Evolutionary conservation across 2,329 filamentous ascomycete species (phyloP), one percentile per base, ranked within the genome.

Genomic region (Exophiala mesophila): DNA sequence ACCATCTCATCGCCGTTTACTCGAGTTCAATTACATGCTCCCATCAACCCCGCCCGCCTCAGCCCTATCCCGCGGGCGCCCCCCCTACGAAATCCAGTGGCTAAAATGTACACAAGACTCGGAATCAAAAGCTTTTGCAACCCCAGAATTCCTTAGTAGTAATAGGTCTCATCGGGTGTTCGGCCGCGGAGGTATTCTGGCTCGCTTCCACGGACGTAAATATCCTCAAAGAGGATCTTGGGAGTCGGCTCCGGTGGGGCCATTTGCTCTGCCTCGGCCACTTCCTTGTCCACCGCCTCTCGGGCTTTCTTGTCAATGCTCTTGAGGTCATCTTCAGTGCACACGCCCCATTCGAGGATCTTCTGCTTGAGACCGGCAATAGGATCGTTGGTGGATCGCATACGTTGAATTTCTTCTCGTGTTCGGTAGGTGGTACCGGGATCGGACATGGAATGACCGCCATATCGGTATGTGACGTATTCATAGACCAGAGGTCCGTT

Each of bases 401-500:
- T 98, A 69, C 90, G 89, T 77, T 96, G 90, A 64, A 98, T 95
- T 75, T 98, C 92, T 76, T 98, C 92, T 71, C 92, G 88, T 58
- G 90, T 96, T 69, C 89, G 85, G 84, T 98, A 98, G 60, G 92
- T 97, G 68, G 92, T 98, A 68, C 92, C 92, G 47, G 92, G 92
- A 70, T 98, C 92, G 63, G 90, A 97, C 92, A 98, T 98, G 72
- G 88, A 96, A 83, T 98, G 92, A 57, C 92, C 92, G 66, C 92
- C 92, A 69, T 98, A 98, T 63, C 92, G 82, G 83, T 98, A 98
- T 60, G 92, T 98, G 63, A 98, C 89, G 69, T 95, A 98, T 75
- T 98, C 92, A 68, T 94, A 84, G 60, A 98, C 92, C 52, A 98
- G 78, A 55, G 92, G 92, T 51, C 90, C 90, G 68, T 95, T 89